Evolutionary conservation across 2,329 filamentous ascomycete genomes (phyloP), one percentile per base, ranked within the genome.

Genomic region (Apiospora pterosperma): DNA sequence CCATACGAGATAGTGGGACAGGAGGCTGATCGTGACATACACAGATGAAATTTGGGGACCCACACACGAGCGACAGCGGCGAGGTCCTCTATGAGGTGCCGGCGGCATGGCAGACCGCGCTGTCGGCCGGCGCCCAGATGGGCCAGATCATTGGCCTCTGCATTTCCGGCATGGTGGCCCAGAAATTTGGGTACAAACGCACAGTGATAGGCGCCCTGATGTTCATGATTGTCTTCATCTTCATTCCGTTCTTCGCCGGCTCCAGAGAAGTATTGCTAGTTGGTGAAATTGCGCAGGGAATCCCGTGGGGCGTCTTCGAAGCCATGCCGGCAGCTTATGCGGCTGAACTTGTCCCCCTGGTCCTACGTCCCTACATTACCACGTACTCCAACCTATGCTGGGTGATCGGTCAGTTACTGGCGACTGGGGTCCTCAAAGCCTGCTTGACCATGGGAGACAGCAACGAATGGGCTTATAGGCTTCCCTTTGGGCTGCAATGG

Each of bases 61-160:
- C 34, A 67, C 4, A 39, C 63, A n/a, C 31, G 61, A 4, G 11
- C 19, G 48, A 55, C 7, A 25, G 12, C 23, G 39, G 39, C 12
- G 63, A 75, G 42, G 73, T 69, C 8, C 69, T 68, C 5, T 79
- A 79, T 61, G 73, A 79, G 66, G 70, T 83, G 21, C 72, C 76
- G 3, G 76, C 78, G 1, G 66, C 74, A 16, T 83, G 81, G 81
- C 80, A 82, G 67, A 75, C 78, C 2, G 79, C 74, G 1, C 69
- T 83, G 5, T 73, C 72, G 11, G 79, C 78, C 36, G 80, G 76
- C 7, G 75, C 76, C 0, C 70, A 75, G 19, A 74, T 78, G 3
- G 81, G 81, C 3, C 74, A 77, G 41, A 80, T 84, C 23, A 41
- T 80, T 1, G 81, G 81, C 0, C 71, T 80, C 4, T 71, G 78